A percentile compares a stretch with the other conserved stretches of the same genome.
Conservation (phyloP, 345 rosid genomes). For the Euphorbia lathyris region DNA sequence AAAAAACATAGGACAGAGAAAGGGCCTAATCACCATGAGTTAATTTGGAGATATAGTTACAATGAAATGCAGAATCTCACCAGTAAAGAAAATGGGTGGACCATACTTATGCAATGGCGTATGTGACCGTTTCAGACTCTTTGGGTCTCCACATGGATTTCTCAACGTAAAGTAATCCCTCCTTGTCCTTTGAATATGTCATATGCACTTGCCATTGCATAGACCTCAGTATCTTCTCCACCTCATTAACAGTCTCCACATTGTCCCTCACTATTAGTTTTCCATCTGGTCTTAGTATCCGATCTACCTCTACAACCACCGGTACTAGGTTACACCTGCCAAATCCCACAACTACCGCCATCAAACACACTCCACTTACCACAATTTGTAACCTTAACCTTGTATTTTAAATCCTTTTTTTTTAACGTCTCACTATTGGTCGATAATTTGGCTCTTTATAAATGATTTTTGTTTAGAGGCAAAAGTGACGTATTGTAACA, state of each 20-base stretch:
- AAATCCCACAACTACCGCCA: background rate
- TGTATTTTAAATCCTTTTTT: no score
- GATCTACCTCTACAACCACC: slow-evolving; percentile 78
- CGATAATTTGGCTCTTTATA: no score
- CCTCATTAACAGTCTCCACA: slow-evolving; percentile 49
- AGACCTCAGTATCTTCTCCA: slow-evolving; percentile 54
- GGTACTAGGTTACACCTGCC: slow-evolving; percentile 69
- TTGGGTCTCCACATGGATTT: slow-evolving; percentile 84
- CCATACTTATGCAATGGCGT: slow-evolving; percentile 49
- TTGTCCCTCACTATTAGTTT: slow-evolving; percentile 74
- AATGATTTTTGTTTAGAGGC: no score
- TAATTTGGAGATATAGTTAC: slow-evolving; percentile 12
- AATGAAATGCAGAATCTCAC: slow-evolving; percentile 19
- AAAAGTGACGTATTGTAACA: background rate
- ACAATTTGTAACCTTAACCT: no score
- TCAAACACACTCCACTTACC: background rate
- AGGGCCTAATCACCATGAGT: slow-evolving; percentile 10
- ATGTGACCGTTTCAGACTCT: slow-evolving; percentile 52
- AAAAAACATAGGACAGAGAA: background rate
- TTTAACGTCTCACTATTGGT: no score
- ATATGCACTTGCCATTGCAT: slow-evolving; percentile 83
- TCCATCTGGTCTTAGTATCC: slow-evolving; percentile 87
- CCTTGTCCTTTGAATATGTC: slow-evolving; percentile 73
- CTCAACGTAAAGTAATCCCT: slow-evolving; percentile 78
- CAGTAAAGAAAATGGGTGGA: slow-evolving; percentile 4